These are phyloP conservation scores for Vitis hybrid DNA, from an alignment of 177 flowering plant species.

Conservation along the genomic window DNA sequence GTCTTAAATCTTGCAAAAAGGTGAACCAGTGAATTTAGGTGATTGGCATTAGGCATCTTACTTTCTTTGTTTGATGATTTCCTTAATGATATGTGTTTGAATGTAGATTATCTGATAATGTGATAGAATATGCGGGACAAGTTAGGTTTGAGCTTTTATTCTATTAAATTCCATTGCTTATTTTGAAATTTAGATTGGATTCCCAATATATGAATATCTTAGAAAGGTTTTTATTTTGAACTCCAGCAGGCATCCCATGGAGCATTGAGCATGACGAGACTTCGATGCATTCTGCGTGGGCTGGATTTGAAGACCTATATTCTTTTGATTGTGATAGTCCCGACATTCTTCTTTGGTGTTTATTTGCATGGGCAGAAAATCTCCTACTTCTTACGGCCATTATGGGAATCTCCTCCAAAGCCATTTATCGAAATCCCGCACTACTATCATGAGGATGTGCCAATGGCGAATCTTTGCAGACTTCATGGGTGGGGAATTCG, in stretches of 20 bases:
- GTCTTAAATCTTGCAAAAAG: too few species aligned
- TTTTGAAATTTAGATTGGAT: not conserved
- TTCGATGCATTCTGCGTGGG: conserved; percentile 61
- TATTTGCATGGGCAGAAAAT: conserved; percentile 81
- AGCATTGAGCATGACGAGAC: conserved; percentile 52
- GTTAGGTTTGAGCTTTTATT: not conserved
- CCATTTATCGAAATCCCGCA: conserved; percentile 69
- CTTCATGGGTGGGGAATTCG: conserved; percentile 90
- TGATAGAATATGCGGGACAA: too few species aligned
- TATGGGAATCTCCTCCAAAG: conserved; percentile 89
- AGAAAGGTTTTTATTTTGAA: conserved; percentile 12
- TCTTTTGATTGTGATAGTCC: conserved; percentile 52
- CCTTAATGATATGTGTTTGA: too few species aligned
- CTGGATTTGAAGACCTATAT: conserved; percentile 54
- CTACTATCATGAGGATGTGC: conserved; percentile 69
- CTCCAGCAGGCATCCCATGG: conserved; percentile 40
- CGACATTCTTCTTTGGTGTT: conserved; percentile 42
- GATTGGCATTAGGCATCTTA: too few species aligned
- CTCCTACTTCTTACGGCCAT: conserved; percentile 70
- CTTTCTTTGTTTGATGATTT: too few species aligned
- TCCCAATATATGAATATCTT: conserved; percentile 7
- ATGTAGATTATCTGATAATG: too few species aligned
- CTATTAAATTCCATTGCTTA: not conserved
- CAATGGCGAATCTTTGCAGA: conserved; percentile 75
- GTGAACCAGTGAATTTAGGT: too few species aligned